Evolutionary conservation across 768 basidiomycete species (phyloP).

Genomic region (Gymnopilus dilepis): DNA sequence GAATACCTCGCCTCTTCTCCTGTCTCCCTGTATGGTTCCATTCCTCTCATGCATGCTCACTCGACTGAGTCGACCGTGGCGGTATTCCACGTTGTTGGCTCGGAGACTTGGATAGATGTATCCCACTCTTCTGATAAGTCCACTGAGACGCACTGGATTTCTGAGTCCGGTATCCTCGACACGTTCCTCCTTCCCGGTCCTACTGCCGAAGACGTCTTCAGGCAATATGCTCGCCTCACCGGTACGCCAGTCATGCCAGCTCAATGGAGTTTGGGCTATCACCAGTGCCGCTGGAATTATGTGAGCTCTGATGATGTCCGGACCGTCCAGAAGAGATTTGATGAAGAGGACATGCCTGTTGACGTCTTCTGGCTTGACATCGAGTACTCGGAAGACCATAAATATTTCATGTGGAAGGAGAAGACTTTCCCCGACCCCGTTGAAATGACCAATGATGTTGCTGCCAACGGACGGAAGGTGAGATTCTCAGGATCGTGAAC

Average conservation of each 20-base stretch:
- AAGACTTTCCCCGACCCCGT: constrained; percentile 94
- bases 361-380: constrained; percentile 99
- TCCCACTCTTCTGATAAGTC: constrained; percentile 69
- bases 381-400: constrained; percentile 91
- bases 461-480: constrained; percentile 85
- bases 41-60: constrained; percentile 94
- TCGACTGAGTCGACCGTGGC: constrained; percentile 87
- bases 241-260: constrained; percentile 90
- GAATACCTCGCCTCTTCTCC: constrained; percentile 87
- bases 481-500: neutral
- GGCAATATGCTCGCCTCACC: constrained; percentile 84
- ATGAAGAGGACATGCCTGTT: constrained; percentile 93
- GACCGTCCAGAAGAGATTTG: constrained; percentile 84
- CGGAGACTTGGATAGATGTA: constrained; percentile 96
- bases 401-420: constrained; percentile 97
- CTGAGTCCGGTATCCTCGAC: constrained; percentile 96
- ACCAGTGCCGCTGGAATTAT: constrained; percentile 99
- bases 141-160: constrained; percentile 94
- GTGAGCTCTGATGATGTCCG: constrained; percentile 88
- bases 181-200: constrained; percentile 94
- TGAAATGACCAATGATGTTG: constrained; percentile 90
- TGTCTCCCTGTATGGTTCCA: constrained; percentile 87
- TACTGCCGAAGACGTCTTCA: constrained; percentile 79
- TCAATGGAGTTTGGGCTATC: constrained; percentile 91
- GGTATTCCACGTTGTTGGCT: constrained; percentile 84